Percentiles rank a stretch among this genome's conserved stretches.
Conservation (phyloP, 768 basidiomycete genomes). For the Hebeloma cylindrosporum region DNA sequence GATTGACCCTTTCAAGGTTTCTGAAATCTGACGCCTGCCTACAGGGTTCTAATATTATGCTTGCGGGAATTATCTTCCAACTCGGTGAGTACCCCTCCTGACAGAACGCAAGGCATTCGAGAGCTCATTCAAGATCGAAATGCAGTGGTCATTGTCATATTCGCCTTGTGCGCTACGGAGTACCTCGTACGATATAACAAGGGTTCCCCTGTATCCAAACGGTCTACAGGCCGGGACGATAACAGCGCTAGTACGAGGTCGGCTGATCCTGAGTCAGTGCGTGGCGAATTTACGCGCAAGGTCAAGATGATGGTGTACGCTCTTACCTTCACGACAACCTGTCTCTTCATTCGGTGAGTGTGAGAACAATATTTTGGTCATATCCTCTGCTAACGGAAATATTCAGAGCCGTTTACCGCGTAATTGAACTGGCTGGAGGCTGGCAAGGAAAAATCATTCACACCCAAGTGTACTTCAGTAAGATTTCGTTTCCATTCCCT, state of each 20-base stretch:
- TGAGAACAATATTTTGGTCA: background rate
- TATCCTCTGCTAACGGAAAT: background rate
- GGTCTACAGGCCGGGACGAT: no score
- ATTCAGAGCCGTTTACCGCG: constrained; percentile 50
- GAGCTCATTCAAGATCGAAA: no score
- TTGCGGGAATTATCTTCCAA: constrained; percentile 64
- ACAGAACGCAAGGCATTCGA: no score
- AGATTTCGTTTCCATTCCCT: background rate
- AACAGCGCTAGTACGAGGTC: no score
- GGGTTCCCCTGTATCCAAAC: no score
- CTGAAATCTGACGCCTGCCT: no score
- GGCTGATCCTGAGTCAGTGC: background rate
- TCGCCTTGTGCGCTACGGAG: constrained; percentile 35
- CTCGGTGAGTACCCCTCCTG: constrained; percentile 39
- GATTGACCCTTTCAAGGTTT: no score
- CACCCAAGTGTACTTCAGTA: constrained; percentile 43
- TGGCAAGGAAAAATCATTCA: constrained; percentile 52
- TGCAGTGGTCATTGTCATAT: constrained; percentile 44
- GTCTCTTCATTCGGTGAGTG: constrained; percentile 16
- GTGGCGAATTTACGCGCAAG: constrained; percentile 3
- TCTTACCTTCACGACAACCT: constrained; percentile 13
- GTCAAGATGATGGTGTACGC: constrained; percentile 10
- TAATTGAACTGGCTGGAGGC: constrained; percentile 49
- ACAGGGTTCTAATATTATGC: constrained; percentile 49
- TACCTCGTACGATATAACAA: constrained; percentile 8